These are phyloP conservation scores for Metschnikowia sp. DNA, from an alignment of 805 yeast genomes.

Conservation along the genomic window DNA sequence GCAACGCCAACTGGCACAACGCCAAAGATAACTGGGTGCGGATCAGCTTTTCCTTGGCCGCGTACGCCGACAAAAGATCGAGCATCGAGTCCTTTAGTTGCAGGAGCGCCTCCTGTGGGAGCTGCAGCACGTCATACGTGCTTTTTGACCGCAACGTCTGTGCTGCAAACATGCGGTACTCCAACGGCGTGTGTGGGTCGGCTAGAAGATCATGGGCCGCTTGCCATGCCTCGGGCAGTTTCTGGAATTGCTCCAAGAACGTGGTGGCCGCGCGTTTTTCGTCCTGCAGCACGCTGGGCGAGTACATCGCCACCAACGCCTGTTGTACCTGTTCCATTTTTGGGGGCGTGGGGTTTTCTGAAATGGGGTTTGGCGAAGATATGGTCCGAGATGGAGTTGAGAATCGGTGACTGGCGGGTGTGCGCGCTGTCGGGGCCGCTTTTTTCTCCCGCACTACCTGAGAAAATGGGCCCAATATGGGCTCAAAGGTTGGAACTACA, in stretches of 20 bases:
- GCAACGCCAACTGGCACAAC: constrained; percentile 77
- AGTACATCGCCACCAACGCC: constrained; percentile 50
- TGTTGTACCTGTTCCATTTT: constrained; percentile 32
- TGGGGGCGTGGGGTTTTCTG: background rate
- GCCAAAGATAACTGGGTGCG: constrained; percentile 81
- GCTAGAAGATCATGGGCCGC: constrained; percentile 54
- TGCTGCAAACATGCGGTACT: constrained; percentile 77
- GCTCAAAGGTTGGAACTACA: too few species aligned
- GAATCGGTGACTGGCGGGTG: too few species aligned
- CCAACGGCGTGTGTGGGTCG: constrained; percentile 37
- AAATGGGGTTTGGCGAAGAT: too few species aligned
- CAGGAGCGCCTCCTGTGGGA: constrained; percentile 49
- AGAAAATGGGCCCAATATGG: too few species aligned
- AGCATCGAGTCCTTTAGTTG: constrained; percentile 70
- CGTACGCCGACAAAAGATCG: constrained; percentile 49
- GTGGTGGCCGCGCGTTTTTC: constrained; percentile 49
- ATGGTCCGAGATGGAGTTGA: too few species aligned
- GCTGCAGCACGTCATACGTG: constrained; percentile 76
- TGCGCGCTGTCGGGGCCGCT: too few species aligned
- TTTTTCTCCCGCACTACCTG: too few species aligned
- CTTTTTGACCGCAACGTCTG: constrained; percentile 87
- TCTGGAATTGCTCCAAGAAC: constrained; percentile 78
- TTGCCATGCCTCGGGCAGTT: constrained; percentile 80
- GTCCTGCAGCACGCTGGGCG: constrained; percentile 36
- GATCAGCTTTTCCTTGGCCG: constrained; percentile 48